Base-by-base conservation (phyloP, 1,284 basidiomycete genomes). In the Coniophora puteana region DNA sequence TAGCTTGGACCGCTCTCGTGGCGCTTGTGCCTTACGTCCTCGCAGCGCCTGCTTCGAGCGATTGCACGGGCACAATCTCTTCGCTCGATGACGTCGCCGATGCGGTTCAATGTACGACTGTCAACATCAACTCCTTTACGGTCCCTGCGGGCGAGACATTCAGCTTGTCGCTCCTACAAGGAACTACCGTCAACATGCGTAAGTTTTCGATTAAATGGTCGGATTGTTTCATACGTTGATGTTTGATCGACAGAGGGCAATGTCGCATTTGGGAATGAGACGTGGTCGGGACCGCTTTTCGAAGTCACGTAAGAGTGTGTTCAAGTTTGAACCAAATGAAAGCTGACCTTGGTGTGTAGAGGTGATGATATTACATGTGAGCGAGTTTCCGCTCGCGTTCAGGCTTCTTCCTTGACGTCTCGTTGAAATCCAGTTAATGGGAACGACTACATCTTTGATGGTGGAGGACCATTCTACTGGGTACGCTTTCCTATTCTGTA, bases 111-210 rank as follows among this genome's bases (percentile, higher is more conserved):
- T 66, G 63, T 36, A 51, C 44, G n/a, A 66, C 55, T 2, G 55
- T 68, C 40, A 63, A 65, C 45, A 65, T 68, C 46, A 44, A 63
- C 20, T 32, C 41, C 10, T 64, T 68, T 46, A 69, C 63, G 3
- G 74, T 75, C 16, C 68, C 74, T n/a, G 63, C 59, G 31, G 73
- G 69, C 6, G 24, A 66, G 49, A 65, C 58, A 0, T 61, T 76
- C 32, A 56, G 51, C 4, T 59, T 77, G 18, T 40, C 53, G 24
- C 53, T 76, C 29, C 37, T 64, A 38, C 48, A 53, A 13, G 67
- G 67, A 3, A 66, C 71, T 1, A 71, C 62, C 3, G 74, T 76
- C 36, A 74, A 63, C 4, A 33, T 59, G 18, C 31, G 57, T 62
- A 33, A 47, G 59, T 45, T 11, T 33, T n/a, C 5, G 14, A 41